A percentile compares a stretch with the other conserved stretches of the same genome.
phyloP scores from a whole-genome alignment of 768 basidiomycete genomes.

The Zangia roseola region DNA sequence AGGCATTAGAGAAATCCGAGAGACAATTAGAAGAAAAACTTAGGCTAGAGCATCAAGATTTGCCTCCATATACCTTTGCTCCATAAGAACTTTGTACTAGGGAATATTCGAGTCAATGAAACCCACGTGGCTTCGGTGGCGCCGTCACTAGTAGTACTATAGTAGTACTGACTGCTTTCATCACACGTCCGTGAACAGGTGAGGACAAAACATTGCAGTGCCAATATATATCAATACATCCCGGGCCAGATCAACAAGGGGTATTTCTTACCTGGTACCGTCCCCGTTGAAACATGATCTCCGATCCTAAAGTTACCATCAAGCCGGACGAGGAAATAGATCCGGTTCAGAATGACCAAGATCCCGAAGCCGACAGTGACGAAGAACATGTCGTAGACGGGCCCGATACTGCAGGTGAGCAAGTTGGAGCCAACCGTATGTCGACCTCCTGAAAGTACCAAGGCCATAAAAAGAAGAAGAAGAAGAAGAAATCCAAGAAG shows the following conservation, averaged over 20 bases:
- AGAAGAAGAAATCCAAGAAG: constrained; percentile 91
- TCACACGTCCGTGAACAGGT: not conserved
- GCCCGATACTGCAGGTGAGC: constrained; percentile 29
- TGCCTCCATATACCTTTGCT: too few relatives aligned
- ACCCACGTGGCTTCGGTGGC: too few relatives aligned
- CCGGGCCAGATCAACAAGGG: not conserved
- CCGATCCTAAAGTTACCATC: constrained; percentile 11
- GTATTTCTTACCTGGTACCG: not conserved
- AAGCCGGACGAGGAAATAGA: constrained; percentile 16
- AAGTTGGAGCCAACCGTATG: not conserved
- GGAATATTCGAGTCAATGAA: too few relatives aligned
- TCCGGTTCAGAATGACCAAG: constrained; percentile 17
- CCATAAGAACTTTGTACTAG: too few relatives aligned
- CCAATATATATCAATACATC: too few relatives aligned
- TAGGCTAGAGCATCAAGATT: too few relatives aligned
- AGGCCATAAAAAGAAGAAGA: constrained; percentile 86
- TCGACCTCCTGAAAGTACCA: not conserved
- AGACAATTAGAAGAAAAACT: too few relatives aligned
- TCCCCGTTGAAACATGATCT: constrained; percentile 16
- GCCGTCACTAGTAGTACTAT: too few relatives aligned
- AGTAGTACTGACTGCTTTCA: too few relatives aligned
- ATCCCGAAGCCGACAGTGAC: constrained; percentile 31
- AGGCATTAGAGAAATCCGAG: too few relatives aligned
- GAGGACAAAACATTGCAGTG: not conserved
- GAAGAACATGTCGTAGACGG: constrained; percentile 32